phyloP scores from a whole-genome alignment of 371 early-diverging fungal genomes.

The Nosema muscidifuracis region DNA sequence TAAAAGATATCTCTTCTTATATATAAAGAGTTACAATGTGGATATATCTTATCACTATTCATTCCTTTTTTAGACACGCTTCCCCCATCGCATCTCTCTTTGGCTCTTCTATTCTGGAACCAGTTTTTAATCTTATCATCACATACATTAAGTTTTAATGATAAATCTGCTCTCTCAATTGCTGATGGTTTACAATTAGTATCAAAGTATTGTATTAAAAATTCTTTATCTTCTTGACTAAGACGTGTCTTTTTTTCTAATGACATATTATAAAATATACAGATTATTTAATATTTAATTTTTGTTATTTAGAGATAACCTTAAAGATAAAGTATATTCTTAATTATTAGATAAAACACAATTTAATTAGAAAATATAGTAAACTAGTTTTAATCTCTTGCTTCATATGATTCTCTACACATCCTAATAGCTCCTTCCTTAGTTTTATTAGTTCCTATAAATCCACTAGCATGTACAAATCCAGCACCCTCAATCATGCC shows the following conservation, averaged over 20 bases:
- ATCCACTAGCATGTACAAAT: conserved; percentile 87
- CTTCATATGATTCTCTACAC: conserved; percentile 43
- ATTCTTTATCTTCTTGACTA: conserved; percentile 35
- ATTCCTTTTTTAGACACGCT: neutral
- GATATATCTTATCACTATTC: conserved; percentile 8
- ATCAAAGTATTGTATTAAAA: conserved; percentile 40
- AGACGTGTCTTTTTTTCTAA: neutral
- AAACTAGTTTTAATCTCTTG: too few relatives aligned
- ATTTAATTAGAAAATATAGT: too few relatives aligned
- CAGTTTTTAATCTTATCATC: conserved; percentile 58
- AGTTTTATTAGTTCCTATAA: conserved; percentile 54
- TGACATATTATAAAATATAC: too few relatives aligned
- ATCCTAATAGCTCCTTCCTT: conserved; percentile 56
- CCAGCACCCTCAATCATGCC: conserved; percentile 72
- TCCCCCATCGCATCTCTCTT: conserved; percentile 28
- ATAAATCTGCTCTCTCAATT: conserved; percentile 40
- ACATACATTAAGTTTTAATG: conserved; percentile 27
- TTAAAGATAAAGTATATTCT: too few relatives aligned
- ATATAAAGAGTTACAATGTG: conserved; percentile 42
- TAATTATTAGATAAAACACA: too few relatives aligned
- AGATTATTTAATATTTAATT: too few relatives aligned
- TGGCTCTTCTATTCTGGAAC: conserved; percentile 63
- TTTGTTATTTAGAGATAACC: too few relatives aligned
- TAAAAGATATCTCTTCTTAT: neutral
- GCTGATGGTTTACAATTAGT: conserved; percentile 53